These are phyloP conservation scores for Trichoderma polysporum DNA, from an alignment of 2,329 filamentous ascomycete species.

Conservation along the genomic window DNA sequence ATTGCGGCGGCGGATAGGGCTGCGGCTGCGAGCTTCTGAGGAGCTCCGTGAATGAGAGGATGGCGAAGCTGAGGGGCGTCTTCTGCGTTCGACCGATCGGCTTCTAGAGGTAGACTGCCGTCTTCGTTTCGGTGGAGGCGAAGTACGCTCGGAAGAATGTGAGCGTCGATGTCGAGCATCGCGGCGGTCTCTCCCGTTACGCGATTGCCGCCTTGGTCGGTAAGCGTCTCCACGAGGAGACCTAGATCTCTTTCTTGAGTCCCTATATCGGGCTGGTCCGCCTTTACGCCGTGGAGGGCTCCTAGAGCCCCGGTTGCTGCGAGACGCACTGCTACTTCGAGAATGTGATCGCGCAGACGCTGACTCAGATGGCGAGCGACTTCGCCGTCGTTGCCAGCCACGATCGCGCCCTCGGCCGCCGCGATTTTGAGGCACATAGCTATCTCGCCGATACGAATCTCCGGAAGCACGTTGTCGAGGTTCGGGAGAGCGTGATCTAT, in stretches of 20 bases:
- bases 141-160: slow-evolving; percentile 39
- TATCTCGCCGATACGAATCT: slow-evolving; percentile 49
- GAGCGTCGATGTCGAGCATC: slow-evolving; percentile 32
- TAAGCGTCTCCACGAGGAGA: slow-evolving; percentile 37
- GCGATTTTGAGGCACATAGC: slow-evolving; percentile 52
- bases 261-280: slow-evolving; percentile 34
- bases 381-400: slow-evolving; percentile 36
- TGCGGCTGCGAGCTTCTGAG: slow-evolving; percentile 34
- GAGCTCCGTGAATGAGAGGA: slow-evolving; percentile 44
- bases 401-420: slow-evolving; percentile 42
- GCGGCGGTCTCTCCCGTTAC: slow-evolving; percentile 25
- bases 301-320: slow-evolving; percentile 34
- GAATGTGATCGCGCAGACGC: slow-evolving; percentile 36
- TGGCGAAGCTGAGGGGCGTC: slow-evolving; percentile 37
- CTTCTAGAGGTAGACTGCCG: slow-evolving; percentile 51
- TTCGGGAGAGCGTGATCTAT: slow-evolving; percentile 50
- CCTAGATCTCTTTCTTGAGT: slow-evolving; percentile 42
- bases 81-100: slow-evolving; percentile 44
- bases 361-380: slow-evolving; percentile 38
- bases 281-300: slow-evolving; percentile 37
- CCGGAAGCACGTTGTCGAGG: slow-evolving; percentile 44
- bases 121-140: slow-evolving; percentile 50
- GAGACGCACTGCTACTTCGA: slow-evolving; percentile 34
- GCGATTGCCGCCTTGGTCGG: slow-evolving; percentile 27
- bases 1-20: slow-evolving; percentile 27